These are phyloP conservation scores for Houttuynia cordata DNA, from an alignment of 164 flowering plant species.

Conservation along the genomic window DNA sequence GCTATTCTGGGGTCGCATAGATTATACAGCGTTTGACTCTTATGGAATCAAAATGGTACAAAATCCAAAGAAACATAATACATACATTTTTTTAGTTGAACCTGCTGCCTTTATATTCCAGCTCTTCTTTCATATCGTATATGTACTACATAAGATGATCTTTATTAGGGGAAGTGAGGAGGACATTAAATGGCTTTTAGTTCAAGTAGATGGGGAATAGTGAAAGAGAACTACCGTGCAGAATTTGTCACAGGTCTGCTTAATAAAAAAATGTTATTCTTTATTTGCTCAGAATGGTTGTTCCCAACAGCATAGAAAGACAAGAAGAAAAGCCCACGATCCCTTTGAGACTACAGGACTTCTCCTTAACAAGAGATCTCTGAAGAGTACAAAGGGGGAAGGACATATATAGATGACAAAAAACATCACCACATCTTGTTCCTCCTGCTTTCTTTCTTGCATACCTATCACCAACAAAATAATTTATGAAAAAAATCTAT, in stretches of 20 bases:
- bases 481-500: background rate
- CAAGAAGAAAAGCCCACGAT: slow-evolving; percentile 21
- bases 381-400: background rate
- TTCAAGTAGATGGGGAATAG: too few relatives aligned
- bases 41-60: too few relatives aligned
- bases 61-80: too few relatives aligned
- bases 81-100: too few relatives aligned
- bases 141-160: too few relatives aligned
- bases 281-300: slow-evolving; percentile 25
- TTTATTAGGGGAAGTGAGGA: too few relatives aligned
- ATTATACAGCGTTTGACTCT: too few relatives aligned
- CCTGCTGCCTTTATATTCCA: too few relatives aligned
- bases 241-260: background rate
- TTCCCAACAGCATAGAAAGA: slow-evolving; percentile 51
- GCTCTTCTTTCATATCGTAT: too few relatives aligned
- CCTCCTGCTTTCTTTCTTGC: slow-evolving; percentile 29
- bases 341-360: slow-evolving; percentile 17
- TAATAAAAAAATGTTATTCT: slow-evolving; percentile 12
- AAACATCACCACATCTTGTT: slow-evolving; percentile 20
- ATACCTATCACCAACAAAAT: slow-evolving; percentile 22
- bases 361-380: slow-evolving; percentile 2
- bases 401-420: slow-evolving; percentile 1
- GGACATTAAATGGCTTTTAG: too few relatives aligned
- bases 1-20: too few relatives aligned
- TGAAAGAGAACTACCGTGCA: background rate